phyloP scores from a whole-genome alignment of 495 filamentous ascomycete genomes.

The Hyphodiscus hymeniophilus region DNA sequence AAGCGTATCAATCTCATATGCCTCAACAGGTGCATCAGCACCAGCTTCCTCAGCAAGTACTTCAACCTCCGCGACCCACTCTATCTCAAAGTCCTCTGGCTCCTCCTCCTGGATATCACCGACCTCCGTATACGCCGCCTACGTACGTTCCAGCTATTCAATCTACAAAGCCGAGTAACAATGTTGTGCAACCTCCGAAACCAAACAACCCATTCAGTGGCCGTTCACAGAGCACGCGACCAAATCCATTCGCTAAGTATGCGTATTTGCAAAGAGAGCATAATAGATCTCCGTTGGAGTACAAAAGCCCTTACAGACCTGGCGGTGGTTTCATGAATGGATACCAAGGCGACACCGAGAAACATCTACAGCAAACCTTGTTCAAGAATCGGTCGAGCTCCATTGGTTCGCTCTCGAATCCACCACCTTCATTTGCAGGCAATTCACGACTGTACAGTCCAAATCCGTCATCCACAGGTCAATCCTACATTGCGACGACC shows the following conservation, averaged over 20 bases:
- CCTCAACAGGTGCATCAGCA: background rate
- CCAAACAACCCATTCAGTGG: conserved; percentile 6
- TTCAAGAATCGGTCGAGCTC: conserved; percentile 9
- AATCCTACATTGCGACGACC: background rate
- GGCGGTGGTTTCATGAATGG: conserved; percentile 47
- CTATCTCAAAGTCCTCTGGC: background rate
- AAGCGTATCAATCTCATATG: background rate
- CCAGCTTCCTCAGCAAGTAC: background rate
- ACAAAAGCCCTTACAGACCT: conserved; percentile 44
- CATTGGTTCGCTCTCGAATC: conserved; percentile 14
- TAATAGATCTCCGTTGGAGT: conserved; percentile 31
- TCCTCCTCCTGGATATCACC: background rate
- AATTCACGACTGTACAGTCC: background rate
- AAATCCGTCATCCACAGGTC: background rate
- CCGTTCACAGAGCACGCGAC: conserved; percentile 2
- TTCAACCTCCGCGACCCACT: background rate
- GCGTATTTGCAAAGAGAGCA: conserved; percentile 43
- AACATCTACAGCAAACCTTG: conserved; percentile 27
- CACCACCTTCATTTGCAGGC: conserved; percentile 3
- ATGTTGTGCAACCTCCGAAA: background rate
- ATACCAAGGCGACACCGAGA: conserved; percentile 41
- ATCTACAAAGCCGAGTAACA: background rate
- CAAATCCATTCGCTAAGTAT: conserved; percentile 30
- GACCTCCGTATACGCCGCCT: background rate
- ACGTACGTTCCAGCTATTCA: background rate